Conservation (phyloP, 176 grass and related monocot genomes). For the Triticum monococcum region DNA sequence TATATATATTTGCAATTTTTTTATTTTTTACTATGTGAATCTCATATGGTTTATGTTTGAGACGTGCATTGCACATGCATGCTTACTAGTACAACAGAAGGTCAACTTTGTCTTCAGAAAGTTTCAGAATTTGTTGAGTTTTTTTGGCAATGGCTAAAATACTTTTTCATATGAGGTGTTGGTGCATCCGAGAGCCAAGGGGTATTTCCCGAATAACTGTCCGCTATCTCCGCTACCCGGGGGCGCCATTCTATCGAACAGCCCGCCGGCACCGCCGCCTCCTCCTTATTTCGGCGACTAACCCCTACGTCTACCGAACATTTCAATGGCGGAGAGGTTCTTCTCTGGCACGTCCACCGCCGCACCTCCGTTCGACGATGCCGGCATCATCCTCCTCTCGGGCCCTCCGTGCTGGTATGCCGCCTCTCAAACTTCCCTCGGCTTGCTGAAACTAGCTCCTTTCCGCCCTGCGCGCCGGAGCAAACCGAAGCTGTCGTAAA, state of each 20-base stretch:
- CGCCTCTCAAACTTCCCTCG: not conserved
- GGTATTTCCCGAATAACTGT: too few relatives aligned
- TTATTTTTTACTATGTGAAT: too few relatives aligned
- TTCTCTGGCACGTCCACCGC: constrained; percentile 38
- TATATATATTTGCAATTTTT: too few relatives aligned
- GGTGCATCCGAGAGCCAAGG: too few relatives aligned
- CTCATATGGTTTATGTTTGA: too few relatives aligned
- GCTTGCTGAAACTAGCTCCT: not conserved
- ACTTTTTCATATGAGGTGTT: too few relatives aligned
- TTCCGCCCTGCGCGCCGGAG: not conserved
- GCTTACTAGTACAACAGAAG: too few relatives aligned
- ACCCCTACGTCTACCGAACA: not conserved
- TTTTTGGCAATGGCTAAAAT: too few relatives aligned
- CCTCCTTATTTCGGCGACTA: not conserved
- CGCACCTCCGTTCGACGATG: not conserved
- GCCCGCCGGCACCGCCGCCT: not conserved
- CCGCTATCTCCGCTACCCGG: too few relatives aligned
- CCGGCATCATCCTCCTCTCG: constrained; percentile 57
- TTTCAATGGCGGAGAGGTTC: constrained; percentile 57
- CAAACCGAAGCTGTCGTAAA: not conserved
- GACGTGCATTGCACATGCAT: too few relatives aligned
- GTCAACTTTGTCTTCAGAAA: too few relatives aligned
- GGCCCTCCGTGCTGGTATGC: constrained; percentile 63
- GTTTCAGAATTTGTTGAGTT: too few relatives aligned
- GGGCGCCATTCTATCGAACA: constrained; percentile 46